Conservation (phyloP, 2,329 filamentous ascomycete species). For the Taxawa tesnikishii region DNA sequence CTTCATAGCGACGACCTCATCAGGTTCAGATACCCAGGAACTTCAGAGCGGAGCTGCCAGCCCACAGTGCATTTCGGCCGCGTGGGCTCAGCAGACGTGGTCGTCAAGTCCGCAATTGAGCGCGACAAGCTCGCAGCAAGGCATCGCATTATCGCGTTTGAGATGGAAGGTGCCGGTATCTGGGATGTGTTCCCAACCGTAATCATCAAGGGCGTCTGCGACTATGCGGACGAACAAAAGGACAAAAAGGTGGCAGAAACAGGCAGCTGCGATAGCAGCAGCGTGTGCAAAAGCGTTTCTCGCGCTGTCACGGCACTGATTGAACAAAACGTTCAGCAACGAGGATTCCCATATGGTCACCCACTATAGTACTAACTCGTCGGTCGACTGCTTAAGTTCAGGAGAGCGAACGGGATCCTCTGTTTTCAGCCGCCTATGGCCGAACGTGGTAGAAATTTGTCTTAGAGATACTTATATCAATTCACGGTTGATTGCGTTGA, state of each 20-base stretch:
- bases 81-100: slow-evolving; percentile 2
- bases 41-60: not conserved
- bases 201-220: slow-evolving; percentile 9
- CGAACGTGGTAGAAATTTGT: no score
- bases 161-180: slow-evolving; percentile 10
- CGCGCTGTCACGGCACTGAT: no score
- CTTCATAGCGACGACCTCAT: no score
- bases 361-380: no score
- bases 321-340: no score
- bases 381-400: no score
- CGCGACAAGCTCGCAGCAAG: slow-evolving; percentile 1
- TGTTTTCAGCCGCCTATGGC: no score
- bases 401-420: no score
- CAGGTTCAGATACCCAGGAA: not conserved
- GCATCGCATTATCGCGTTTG: slow-evolving; percentile 6
- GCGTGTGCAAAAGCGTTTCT: slow-evolving; percentile 7
- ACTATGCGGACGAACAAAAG: slow-evolving; percentile 10
- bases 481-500: no score
- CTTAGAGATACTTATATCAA: no score
- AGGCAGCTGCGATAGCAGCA: slow-evolving; percentile 8
- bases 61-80: slow-evolving; percentile 4
- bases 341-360: no score
- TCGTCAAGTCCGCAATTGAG: slow-evolving; percentile 5
- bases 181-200: slow-evolving; percentile 8
- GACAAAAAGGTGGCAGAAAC: slow-evolving; percentile 9